Conservation (phyloP, 371 early-diverging fungal species). For the Apophysomyces trapeziformis region DNA sequence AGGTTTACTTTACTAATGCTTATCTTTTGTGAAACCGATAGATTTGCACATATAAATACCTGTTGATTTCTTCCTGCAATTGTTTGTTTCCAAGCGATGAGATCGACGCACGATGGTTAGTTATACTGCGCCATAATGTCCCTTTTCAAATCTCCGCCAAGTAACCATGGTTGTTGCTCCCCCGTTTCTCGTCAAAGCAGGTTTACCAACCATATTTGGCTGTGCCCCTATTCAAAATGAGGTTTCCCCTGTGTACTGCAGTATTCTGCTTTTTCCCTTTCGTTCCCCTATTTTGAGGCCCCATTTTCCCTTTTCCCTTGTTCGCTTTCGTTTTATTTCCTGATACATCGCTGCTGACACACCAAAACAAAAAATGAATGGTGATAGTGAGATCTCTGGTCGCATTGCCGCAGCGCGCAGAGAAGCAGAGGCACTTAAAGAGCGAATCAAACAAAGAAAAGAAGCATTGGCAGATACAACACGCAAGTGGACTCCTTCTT, state of each 20-base stretch:
- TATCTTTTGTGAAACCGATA: no score
- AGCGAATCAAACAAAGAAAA: slow-evolving; percentile 91
- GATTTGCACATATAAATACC: no score
- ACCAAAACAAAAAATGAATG: not conserved
- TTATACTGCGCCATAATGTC: not conserved
- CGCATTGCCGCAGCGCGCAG: slow-evolving; percentile 90
- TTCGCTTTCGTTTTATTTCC: slow-evolving; percentile 9
- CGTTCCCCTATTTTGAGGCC: not conserved
- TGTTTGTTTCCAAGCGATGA: not conserved
- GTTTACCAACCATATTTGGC: slow-evolving; percentile 6
- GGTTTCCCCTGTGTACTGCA: slow-evolving; percentile 8
- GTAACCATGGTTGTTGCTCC: not conserved
- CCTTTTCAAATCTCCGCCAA: not conserved
- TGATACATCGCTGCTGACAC: slow-evolving; percentile 1
- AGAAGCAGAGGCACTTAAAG: slow-evolving; percentile 94
- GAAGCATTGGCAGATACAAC: slow-evolving; percentile 93
- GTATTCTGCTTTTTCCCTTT: slow-evolving; percentile 9
- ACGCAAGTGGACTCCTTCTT: slow-evolving; percentile 59
- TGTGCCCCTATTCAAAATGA: slow-evolving; percentile 6
- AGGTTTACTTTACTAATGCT: no score
- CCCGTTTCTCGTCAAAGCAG: slow-evolving; percentile 8
- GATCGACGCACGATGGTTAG: not conserved
- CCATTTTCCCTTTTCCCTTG: slow-evolving; percentile 6
- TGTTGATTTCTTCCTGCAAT: not conserved
- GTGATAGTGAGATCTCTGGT: slow-evolving; percentile 75